A percentile compares a stretch with the other conserved stretches of the same genome.
Evolutionary conservation across 2,329 filamentous ascomycete species (phyloP).

Genomic region (Amylocarpus encephaloides): DNA sequence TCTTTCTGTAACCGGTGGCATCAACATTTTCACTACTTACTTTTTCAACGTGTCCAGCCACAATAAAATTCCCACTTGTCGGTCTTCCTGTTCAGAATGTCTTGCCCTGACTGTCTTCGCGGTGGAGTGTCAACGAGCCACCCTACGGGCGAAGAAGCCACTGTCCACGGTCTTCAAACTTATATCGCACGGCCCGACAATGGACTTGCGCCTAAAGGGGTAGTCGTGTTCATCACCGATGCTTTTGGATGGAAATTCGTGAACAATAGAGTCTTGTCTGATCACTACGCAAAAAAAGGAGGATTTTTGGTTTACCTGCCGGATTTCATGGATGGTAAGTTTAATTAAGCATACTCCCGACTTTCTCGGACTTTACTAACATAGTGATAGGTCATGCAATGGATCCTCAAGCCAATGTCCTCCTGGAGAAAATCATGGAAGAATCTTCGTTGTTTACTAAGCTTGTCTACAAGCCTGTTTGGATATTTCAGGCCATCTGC

Average conservation of each 20-base stretch:
- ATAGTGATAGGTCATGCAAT: constrained; percentile 8
- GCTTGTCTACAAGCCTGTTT: constrained; percentile 28
- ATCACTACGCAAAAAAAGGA: constrained; percentile 41
- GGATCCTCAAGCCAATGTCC: constrained; percentile 9
- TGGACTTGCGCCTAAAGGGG: constrained; percentile 33
- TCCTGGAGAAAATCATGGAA: constrained; percentile 8
- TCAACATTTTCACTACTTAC: too few relatives aligned
- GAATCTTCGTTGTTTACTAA: constrained; percentile 15
- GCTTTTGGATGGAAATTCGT: constrained; percentile 44
- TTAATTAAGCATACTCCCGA: not conserved
- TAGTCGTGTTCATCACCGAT: constrained; percentile 44
- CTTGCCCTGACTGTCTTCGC: not conserved
- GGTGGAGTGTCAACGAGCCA: not conserved
- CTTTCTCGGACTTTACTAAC: not conserved
- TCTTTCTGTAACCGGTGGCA: too few relatives aligned
- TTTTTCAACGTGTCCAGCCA: too few relatives aligned
- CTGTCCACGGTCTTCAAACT: constrained; percentile 38
- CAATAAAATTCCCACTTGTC: too few relatives aligned
- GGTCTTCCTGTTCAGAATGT: not conserved
- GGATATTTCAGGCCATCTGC: constrained; percentile 40
- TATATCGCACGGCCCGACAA: constrained; percentile 38
- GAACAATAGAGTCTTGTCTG: constrained; percentile 44
- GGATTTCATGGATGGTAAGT: constrained; percentile 44
- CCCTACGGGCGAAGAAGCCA: constrained; percentile 36
- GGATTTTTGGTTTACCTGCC: constrained; percentile 42